These are phyloP conservation scores for Saturnispora bothae DNA, from an alignment of 805 yeast genomes.

Conservation along the genomic window DNA sequence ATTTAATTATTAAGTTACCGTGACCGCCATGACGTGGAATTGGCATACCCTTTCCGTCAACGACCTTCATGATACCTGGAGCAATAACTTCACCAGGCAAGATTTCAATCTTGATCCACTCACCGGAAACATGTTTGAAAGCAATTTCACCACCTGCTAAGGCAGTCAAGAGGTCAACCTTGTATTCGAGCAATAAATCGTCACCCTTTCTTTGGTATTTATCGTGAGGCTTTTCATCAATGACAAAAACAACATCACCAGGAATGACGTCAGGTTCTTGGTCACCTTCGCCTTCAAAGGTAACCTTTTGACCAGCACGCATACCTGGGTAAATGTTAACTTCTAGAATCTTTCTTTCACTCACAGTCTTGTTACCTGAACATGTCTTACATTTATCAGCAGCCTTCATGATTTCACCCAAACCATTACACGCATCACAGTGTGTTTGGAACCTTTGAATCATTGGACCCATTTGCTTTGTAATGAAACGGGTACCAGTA, in stretches of 20 bases:
- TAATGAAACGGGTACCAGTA: conserved; percentile 79
- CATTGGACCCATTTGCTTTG: conserved; percentile 99
- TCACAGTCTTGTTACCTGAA: conserved; percentile 76
- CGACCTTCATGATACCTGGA: conserved; percentile 72
- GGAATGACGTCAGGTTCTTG: conserved; percentile 92
- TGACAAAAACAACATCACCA: conserved; percentile 90
- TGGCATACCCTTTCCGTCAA: conserved; percentile 97
- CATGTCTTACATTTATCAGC: conserved; percentile 84
- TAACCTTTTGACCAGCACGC: conserved; percentile 86
- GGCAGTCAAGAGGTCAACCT: conserved; percentile 87
- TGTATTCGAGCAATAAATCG: conserved; percentile 76
- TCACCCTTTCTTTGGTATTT: conserved; percentile 79
- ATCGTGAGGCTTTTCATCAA: conserved; percentile 83
- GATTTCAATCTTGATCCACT: conserved; percentile 71
- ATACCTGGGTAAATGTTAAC: conserved; percentile 96
- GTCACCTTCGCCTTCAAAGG: conserved; percentile 93
- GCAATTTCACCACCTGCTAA: conserved; percentile 92
- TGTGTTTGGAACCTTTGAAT: conserved; percentile 94
- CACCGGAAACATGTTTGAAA: conserved; percentile 85
- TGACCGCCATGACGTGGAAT: conserved; percentile 74
- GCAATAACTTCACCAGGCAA: conserved; percentile 88
- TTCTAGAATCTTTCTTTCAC: conserved; percentile 86
- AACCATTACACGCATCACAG: conserved; percentile 87
- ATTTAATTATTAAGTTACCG: conserved; percentile 82
- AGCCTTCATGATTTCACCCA: conserved; percentile 79